Evolutionary conservation across 164 flowering plant species (phyloP), one percentile per base, ranked within the genome.

Genomic region (Buxus sempervirens): DNA sequence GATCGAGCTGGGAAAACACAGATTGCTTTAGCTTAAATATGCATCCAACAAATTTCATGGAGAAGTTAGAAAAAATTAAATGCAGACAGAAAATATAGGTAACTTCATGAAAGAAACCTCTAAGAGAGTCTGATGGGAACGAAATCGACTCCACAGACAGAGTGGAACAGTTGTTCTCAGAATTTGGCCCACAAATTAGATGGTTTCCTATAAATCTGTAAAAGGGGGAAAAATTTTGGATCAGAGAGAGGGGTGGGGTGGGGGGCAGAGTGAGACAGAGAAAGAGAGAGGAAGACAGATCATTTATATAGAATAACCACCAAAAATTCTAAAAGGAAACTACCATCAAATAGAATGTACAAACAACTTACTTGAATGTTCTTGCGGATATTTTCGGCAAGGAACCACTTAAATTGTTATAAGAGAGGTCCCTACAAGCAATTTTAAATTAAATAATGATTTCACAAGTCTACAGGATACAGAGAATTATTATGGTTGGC

Each of bases 401-500:
- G 54, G 97, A 76, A 74, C 98, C 99, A 73, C 97, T 93, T 41
- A 95, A 72, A 80, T 95, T 93, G 83, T 95, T 95, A 67, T 77
- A 95, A 19, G 98, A 93, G 67, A 95, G 81, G 71, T 95, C 99
- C 81, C 99, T 95, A 75, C 65, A 74, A 45, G 56, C 53, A 73
- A 62, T 41, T 32, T 51, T 56, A 58, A 71, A 6, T 45, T 10
- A n/a, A 72, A 51, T 0, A 27, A 32, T 65, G 21, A 74, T n/a
- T 65, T 42, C 13, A 65, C 18, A 26, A 18, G 19, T 48, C 25
- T 9, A 63, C 64, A n/a, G 36, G 28, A 48, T 1, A 70, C 41
- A 21, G 9, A 22, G 8, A 59, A 22, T 24, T 57, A 27, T 59
- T 4, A 5, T 23, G 36, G 10, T 58, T 36, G 15, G 12, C 20